Percentiles rank a stretch among this genome's conserved stretches.
Conservation (phyloP, 345 rosid species). For the Heritiera littoralis region DNA sequence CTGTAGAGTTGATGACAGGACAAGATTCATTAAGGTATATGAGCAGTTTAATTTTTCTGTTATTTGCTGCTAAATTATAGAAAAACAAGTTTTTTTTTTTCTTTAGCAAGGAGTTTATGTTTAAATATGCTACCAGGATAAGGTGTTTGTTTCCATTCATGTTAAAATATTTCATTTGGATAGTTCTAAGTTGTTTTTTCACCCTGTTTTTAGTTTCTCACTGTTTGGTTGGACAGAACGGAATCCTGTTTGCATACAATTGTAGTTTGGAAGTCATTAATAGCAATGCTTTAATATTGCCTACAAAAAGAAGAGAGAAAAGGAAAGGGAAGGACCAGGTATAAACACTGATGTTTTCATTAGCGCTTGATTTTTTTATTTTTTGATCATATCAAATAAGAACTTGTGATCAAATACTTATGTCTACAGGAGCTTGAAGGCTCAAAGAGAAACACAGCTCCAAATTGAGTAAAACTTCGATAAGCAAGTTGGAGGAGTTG, state of each 20-base stretch:
- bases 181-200: neutral
- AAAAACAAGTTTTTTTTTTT: neutral
- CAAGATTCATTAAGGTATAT: slow-evolving; percentile 4
- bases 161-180: neutral
- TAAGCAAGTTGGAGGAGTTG: slow-evolving; percentile 71
- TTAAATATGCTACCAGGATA: neutral
- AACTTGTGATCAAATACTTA: neutral
- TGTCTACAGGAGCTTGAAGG: slow-evolving; percentile 12
- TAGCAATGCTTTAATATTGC: neutral
- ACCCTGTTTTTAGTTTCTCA: neutral
- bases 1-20: neutral
- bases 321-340: slow-evolving; percentile 9
- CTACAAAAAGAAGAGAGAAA: slow-evolving; percentile 1
- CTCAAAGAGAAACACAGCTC: slow-evolving; percentile 24
- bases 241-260: neutral
- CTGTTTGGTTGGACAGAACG: neutral
- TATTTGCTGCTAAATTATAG: neutral
- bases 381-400: neutral
- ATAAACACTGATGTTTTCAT: neutral
- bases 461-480: slow-evolving; percentile 57
- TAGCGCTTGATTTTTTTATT: neutral
- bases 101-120: neutral
- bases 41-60: neutral
- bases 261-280: slow-evolving; percentile 1
- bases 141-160: neutral